Conservation (phyloP, 1,139 yeast species). For the Taphrina pruni region DNA sequence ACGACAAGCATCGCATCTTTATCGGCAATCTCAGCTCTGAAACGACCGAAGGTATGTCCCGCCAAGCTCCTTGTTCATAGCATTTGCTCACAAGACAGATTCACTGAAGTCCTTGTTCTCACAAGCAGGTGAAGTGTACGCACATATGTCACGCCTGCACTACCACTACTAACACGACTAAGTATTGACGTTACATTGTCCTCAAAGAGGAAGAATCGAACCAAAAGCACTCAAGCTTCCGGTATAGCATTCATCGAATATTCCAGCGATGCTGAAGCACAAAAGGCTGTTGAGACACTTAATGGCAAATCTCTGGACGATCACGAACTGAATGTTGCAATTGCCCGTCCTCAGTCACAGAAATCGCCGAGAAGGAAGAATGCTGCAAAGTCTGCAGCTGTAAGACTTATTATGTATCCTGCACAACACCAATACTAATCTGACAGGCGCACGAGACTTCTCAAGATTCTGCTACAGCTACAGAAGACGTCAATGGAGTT, state of each 20-base stretch:
- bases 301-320: conserved; percentile 59
- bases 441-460: conserved; percentile 19
- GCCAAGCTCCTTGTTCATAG: too few species aligned
- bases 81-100: neutral
- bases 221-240: conserved; percentile 47
- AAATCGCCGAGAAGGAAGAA: conserved; percentile 17
- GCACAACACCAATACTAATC: neutral
- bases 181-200: conserved; percentile 46
- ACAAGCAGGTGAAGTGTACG: conserved; percentile 51
- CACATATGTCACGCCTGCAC: conserved; percentile 6
- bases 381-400: conserved; percentile 13
- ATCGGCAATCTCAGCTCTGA: conserved; percentile 52
- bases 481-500: conserved; percentile 4
- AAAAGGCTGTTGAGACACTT: conserved; percentile 56
- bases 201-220: conserved; percentile 37
- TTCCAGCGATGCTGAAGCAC: conserved; percentile 59
- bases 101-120: conserved; percentile 30
- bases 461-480: neutral
- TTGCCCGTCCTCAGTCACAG: conserved; percentile 54
- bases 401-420: neutral
- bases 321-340: conserved; percentile 59
- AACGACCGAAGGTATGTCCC: conserved; percentile 47
- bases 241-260: conserved; percentile 74
- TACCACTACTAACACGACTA: neutral
- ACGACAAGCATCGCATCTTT: conserved; percentile 48